Evolutionary conservation across 1,139 yeast genomes (phyloP), one percentile per base, ranked within the genome.

Genomic region (Debaryomycetaceae sp.): DNA sequence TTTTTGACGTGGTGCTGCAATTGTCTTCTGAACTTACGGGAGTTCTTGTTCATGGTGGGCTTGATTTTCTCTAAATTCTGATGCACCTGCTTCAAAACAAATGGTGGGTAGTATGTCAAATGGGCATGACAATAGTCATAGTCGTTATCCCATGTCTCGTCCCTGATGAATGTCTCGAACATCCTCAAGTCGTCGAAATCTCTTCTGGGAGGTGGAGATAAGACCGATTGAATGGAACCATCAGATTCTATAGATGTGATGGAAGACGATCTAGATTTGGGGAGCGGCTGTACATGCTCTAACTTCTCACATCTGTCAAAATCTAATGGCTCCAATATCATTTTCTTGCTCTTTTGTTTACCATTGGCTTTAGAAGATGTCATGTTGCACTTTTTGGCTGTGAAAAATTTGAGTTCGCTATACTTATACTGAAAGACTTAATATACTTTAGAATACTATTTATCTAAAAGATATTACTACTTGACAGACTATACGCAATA

Each of bases 111-210:
- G 60, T 84, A 84, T 38, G 70, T 70, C 47, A 83, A 67, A 49
- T 76, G 81, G 37, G 87, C 87, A 57, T 82, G 86, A 52, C 81
- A 68, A 53, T 79, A 77, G 55, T 80, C 86, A 55, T 75, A 81
- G 44, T 83, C 89, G 44, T 83, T 81, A 58, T 83, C 91, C 78
- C 87, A 83, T 9, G 86, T 79, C 56, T 82, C 89, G 53, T 82
- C 87, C 53, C 81, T 73, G 44, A 84, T 69, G 58, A 70, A 84
- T 36, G 73, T 72, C 58, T 82, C 87, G 55, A 84, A 83, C 16
- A 78, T 70, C 14, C 69, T 71, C 50, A 84, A 64, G 45, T 79
- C 84, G 38, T 84, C 91, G 61, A 84, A 84, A 38, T 71, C 75
- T 40, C 69, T 60, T 45, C 62, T 51, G 41, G 75, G 71, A 22